Evolutionary conservation across 2,329 filamentous ascomycete genomes (phyloP), one percentile per base, ranked within the genome.

Genomic region (Penicillium rolfsii): DNA sequence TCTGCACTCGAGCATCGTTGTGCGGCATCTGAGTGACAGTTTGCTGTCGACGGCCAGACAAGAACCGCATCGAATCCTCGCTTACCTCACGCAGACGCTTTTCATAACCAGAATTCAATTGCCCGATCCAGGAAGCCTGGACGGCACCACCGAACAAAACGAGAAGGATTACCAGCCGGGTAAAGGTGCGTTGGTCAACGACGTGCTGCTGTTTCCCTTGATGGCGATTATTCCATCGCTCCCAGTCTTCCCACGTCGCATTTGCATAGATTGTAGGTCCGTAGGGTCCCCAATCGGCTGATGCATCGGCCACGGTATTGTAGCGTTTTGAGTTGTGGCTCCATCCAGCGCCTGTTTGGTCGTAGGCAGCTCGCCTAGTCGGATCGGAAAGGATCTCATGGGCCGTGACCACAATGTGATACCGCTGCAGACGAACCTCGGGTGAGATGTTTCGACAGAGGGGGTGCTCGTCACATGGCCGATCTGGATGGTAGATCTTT

Each of bases 181-280:
- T 85, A 72, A 98, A 98, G 12, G 87, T 84, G 45, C 87, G 86
- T 71, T 97, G 96, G 60, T 89, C 91, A 78, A 94, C 87, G 90
- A 55, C 88, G 54, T 73, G 74, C 66, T 70, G 71, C 67, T 78
- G 65, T 57, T 71, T 76, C 70, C 63, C 70, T 71, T 67, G 82
- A 75, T 71, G 81, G 76, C 75, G 82, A 75, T 86, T 81, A 68
- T 91, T 85, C 88, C 90, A 96, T 48, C 83, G 84, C 79, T 97
- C 91, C 93, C 93, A 97, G 75, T 99, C 95, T 74, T 99, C 95
- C 95, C 95, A 99, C 0, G 95, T 98, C 0, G 92, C 95, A 74
- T 98, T 98, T 68, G 81, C 75, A 70, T 81, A 85, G 52, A 88
- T 85, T 3, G 60, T 64, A 74, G 73, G 82, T 59, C 70, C 79